These are phyloP conservation scores for Eucalyptus erythrocorys DNA, from an alignment of 345 rosid species.

Conservation along the genomic window DNA sequence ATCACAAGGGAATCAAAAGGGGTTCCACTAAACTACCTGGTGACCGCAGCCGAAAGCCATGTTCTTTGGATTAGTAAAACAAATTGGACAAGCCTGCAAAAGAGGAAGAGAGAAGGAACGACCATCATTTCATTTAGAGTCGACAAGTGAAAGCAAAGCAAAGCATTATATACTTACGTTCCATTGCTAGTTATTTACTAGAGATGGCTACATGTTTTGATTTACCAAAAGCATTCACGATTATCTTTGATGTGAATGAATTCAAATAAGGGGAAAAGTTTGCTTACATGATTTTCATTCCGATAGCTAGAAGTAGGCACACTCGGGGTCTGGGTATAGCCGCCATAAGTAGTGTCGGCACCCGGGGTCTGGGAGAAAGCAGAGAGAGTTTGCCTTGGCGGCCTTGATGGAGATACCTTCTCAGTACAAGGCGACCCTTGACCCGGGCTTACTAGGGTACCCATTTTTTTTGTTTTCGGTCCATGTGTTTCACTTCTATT, in stretches of 20 bases:
- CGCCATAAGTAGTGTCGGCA: no score
- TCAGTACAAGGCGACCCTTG: slow-evolving; percentile 33
- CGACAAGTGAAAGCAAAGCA: neutral
- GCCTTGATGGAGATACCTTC: slow-evolving; percentile 46
- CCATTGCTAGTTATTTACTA: neutral
- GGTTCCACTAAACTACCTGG: slow-evolving; percentile 12
- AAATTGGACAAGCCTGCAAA: slow-evolving; percentile 29
- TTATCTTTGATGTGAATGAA: no score
- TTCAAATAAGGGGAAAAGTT: no score
- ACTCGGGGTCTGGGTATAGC: no score
- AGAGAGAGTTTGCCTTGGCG: slow-evolving; percentile 35
- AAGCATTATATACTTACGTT: neutral
- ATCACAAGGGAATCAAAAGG: no score
- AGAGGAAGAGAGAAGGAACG: neutral
- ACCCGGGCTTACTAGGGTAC: slow-evolving; percentile 34
- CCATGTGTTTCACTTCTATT: neutral
- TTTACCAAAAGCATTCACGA: neutral
- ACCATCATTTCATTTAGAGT: no score
- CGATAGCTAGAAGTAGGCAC: no score
- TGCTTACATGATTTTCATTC: no score
- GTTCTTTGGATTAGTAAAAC: slow-evolving; percentile 23
- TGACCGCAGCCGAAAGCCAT: slow-evolving; percentile 50
- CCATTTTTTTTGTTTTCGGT: neutral
- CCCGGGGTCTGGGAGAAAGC: no score
- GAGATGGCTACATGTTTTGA: neutral